These are phyloP conservation scores for Solanum sejunctum DNA, from an alignment of 257 asterid genomes.

Conservation along the genomic window DNA sequence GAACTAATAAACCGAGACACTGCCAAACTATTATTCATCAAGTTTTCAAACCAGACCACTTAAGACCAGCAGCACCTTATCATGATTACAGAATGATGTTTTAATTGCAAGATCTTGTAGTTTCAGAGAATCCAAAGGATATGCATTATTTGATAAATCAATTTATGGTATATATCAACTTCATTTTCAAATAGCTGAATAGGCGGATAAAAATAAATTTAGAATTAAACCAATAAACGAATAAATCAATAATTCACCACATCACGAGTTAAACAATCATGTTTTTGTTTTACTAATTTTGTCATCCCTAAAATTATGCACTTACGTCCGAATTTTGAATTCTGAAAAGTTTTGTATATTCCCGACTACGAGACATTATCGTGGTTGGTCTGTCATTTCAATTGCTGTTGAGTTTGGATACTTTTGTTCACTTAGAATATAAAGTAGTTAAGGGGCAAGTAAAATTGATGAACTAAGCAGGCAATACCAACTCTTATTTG, in stretches of 20 bases:
- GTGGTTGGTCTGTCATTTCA: not conserved
- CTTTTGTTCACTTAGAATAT: not conserved
- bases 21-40: not conserved
- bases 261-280: not conserved
- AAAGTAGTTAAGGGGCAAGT: not conserved
- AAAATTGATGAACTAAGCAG: not conserved
- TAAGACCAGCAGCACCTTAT: not conserved
- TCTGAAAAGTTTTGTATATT: not conserved
- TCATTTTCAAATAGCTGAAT: not conserved
- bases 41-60: not conserved
- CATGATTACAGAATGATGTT: not conserved
- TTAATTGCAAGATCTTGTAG: no score
- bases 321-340: not conserved
- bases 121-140: no score
- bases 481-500: not conserved
- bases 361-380: not conserved
- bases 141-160: no score
- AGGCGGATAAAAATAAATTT: not conserved
- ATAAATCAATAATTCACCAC: not conserved
- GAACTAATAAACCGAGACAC: not conserved
- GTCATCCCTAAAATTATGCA: not conserved
- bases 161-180: no score
- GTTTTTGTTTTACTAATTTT: not conserved
- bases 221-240: not conserved
- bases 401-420: not conserved